A percentile compares a stretch with the other conserved stretches of the same genome.
Conservation (phyloP, 108 stramenopile species). For the Hondaea fermentalgiana region DNA sequence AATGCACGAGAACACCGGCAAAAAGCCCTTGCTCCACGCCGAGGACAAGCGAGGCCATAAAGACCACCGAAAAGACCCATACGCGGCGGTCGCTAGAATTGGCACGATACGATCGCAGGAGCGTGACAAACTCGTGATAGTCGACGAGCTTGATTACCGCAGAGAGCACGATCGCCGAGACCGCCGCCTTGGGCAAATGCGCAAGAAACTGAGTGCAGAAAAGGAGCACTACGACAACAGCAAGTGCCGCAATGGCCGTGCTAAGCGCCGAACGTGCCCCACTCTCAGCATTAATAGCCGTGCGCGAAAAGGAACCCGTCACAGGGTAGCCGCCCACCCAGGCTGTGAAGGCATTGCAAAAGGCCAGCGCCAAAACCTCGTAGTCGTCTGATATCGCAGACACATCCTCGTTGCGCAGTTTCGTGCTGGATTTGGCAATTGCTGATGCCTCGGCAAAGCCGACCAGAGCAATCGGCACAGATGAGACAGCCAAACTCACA, state of each 20-base stretch:
- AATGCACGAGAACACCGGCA: background rate
- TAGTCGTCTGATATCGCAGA: background rate
- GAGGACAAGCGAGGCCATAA: background rate
- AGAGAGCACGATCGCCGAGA: background rate
- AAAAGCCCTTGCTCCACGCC: background rate
- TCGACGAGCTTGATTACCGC: conserved; percentile 2
- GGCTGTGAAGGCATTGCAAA: conserved; percentile 4
- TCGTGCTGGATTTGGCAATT: background rate
- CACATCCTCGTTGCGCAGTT: background rate
- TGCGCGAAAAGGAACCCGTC: conserved; percentile 58
- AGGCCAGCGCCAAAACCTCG: background rate
- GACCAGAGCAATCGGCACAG: background rate
- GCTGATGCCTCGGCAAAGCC: conserved; percentile 3
- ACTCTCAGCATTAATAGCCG: conserved; percentile 55
- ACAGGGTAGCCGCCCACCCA: conserved; percentile 15
- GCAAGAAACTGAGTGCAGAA: conserved; percentile 67
- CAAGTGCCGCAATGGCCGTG: conserved; percentile 49
- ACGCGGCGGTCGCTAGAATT: background rate
- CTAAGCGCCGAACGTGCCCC: conserved; percentile 57
- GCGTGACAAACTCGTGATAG: background rate
- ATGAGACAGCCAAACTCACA: background rate
- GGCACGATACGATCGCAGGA: background rate
- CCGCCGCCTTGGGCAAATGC: conserved; percentile 46
- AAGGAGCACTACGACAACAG: conserved; percentile 56
- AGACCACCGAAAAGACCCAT: background rate